Conservation (phyloP, 1,284 basidiomycete genomes). For the Naganishia cerealis region DNA sequence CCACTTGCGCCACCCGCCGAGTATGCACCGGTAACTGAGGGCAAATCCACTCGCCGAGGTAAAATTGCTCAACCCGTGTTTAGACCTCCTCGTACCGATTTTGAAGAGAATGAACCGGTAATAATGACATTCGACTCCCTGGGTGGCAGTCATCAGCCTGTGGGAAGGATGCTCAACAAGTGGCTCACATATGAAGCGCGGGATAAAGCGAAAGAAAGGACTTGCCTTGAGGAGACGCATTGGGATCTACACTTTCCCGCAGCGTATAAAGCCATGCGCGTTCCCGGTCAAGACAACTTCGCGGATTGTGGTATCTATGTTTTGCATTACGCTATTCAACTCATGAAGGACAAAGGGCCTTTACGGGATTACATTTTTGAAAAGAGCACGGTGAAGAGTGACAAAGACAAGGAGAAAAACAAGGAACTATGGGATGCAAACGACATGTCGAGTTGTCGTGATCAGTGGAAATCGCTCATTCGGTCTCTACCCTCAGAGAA, state of each 20-base stretch:
- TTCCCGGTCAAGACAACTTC: conserved; percentile 57
- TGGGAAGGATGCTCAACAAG: conserved; percentile 61
- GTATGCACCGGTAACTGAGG: background rate
- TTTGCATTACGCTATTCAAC: conserved; percentile 46
- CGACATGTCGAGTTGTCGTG: conserved; percentile 10
- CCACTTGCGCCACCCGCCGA: background rate
- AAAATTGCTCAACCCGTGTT: background rate
- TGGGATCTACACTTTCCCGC: conserved; percentile 8
- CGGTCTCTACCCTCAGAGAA: background rate
- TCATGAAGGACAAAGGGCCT: conserved; percentile 11
- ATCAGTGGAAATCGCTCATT: conserved; percentile 15
- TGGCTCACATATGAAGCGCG: conserved; percentile 78
- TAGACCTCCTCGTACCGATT: conserved; percentile 9
- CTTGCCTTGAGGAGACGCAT: conserved; percentile 13
- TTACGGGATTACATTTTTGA: conserved; percentile 14
- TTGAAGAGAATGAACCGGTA: conserved; percentile 60
- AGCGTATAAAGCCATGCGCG: conserved; percentile 39
- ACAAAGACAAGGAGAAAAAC: conserved; percentile 12
- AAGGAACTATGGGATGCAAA: conserved; percentile 16
- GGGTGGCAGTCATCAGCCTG: conserved; percentile 66
- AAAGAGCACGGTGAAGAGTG: background rate
- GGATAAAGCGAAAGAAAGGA: conserved; percentile 48
- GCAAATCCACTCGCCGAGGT: conserved; percentile 8
- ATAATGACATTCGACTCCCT: conserved; percentile 89
- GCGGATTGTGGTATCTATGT: conserved; percentile 59